phyloP scores from a whole-genome alignment of 2,329 filamentous ascomycete genomes.

The Acrocalymma vagum region DNA sequence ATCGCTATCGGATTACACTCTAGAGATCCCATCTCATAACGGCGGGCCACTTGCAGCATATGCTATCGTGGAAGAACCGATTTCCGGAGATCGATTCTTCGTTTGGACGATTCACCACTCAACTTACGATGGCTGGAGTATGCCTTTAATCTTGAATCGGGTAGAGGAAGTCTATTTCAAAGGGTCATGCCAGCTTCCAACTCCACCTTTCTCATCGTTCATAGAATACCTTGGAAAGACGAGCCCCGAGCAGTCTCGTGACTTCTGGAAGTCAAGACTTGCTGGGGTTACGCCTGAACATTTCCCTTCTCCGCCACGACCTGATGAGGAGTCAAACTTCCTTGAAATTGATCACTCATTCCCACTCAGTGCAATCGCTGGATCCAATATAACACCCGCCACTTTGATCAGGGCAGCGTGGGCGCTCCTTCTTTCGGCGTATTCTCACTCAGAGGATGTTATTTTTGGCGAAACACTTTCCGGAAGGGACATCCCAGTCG shows the following conservation, averaged over 20 bases:
- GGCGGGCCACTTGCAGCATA: too few species aligned
- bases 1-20: too few species aligned
- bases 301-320: background rate
- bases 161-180: too few species aligned
- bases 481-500: conserved; percentile 29
- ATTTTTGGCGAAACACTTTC: conserved; percentile 30
- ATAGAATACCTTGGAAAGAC: background rate
- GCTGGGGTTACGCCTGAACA: conserved; percentile 1
- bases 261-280: conserved; percentile 3
- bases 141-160: conserved; percentile 4
- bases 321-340: background rate
- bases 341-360: conserved; percentile 9
- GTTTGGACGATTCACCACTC: conserved; percentile 9
- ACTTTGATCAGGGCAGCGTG: conserved; percentile 2
- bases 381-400: too few species aligned
- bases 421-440: conserved; percentile 8
- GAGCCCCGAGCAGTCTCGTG: background rate
- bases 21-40: too few species aligned
- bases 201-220: too few species aligned
- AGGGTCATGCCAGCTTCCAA: too few species aligned
- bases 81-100: too few species aligned
- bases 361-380: too few species aligned
- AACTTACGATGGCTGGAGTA: conserved; percentile 9
- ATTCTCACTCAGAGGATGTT: conserved; percentile 25
- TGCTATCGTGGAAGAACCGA: too few species aligned